These are phyloP conservation scores for Metschnikowia orientalis DNA, from an alignment of 805 yeast species.

Conservation along the genomic window DNA sequence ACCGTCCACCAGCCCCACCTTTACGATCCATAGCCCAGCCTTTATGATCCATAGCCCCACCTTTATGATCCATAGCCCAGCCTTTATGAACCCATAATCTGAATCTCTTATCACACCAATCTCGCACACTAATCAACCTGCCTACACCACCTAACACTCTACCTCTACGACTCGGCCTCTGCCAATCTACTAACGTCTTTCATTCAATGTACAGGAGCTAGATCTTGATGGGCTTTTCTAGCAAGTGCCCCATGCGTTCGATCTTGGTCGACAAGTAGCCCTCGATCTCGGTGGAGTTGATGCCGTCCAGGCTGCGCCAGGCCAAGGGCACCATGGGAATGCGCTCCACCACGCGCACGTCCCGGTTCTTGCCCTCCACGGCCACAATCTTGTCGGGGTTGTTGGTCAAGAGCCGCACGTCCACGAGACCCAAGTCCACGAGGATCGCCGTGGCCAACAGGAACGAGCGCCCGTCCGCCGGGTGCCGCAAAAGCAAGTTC, in stretches of 20 bases:
- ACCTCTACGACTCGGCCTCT: too few relatives aligned
- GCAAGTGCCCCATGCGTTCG: conserved; percentile 94
- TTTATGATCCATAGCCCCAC: too few relatives aligned
- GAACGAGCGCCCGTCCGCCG: conserved; percentile 96
- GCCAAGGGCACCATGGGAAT: conserved; percentile 97
- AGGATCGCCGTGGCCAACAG: conserved; percentile 91
- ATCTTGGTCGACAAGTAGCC: conserved; percentile 91
- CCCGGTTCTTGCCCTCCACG: conserved; percentile 79
- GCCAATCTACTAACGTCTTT: too few relatives aligned
- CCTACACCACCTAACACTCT: too few relatives aligned
- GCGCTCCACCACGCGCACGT: conserved; percentile 75
- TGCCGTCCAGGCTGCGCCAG: conserved; percentile 67
- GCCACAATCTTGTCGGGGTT: conserved; percentile 96
- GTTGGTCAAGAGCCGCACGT: conserved; percentile 79
- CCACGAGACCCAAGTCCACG: conserved; percentile 68
- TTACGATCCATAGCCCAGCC: too few relatives aligned
- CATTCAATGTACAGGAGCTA: too few relatives aligned
- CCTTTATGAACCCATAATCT: too few relatives aligned
- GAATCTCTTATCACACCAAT: too few relatives aligned
- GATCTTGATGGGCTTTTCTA: conserved; percentile 44
- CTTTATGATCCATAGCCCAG: too few relatives aligned
- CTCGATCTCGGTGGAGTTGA: conserved; percentile 80
- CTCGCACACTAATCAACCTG: too few relatives aligned
- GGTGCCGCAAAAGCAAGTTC: conserved; percentile 85
- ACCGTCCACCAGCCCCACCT: too few relatives aligned